phyloP scores from a whole-genome alignment of 2,329 filamentous ascomycete genomes.

The Fonsecaea erecta region DNA sequence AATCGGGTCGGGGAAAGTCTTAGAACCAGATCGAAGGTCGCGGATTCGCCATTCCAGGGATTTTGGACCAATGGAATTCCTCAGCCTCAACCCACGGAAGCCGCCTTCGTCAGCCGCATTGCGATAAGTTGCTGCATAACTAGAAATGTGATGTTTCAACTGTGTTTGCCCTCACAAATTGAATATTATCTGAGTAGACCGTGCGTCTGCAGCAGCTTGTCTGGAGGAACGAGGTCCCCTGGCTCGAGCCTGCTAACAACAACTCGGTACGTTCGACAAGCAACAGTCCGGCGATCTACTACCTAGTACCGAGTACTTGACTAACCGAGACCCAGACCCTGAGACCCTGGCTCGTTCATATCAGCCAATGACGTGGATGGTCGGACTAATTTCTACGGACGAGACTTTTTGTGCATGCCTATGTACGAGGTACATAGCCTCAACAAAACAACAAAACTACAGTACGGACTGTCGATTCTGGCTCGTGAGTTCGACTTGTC shows the following conservation, averaged over 20 bases:
- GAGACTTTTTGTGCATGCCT: neutral
- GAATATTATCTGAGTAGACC: neutral
- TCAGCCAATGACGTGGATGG: neutral
- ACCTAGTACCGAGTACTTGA: too few relatives aligned
- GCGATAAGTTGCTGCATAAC: neutral
- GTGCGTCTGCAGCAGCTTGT: neutral
- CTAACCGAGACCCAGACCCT: neutral
- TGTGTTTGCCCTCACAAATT: neutral
- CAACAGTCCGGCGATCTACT: neutral
- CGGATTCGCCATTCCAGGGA: neutral
- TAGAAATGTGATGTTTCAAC: neutral
- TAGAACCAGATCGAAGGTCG: constrained; percentile 2
- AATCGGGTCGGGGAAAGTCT: constrained; percentile 3
- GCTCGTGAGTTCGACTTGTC: neutral
- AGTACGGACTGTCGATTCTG: neutral
- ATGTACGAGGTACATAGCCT: too few relatives aligned
- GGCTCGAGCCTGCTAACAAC: neutral
- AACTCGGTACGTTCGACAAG: neutral
- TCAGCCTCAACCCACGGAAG: neutral
- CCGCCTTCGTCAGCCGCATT: neutral
- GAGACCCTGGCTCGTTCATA: neutral
- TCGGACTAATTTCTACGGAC: neutral
- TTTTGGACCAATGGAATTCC: neutral
- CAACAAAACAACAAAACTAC: neutral
- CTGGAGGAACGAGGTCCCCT: neutral